Percentiles rank a stretch among this genome's conserved stretches.
These are phyloP conservation scores for Tetrahymena borealis DNA, from an alignment of 73 alveolate genomes.

Conservation along the genomic window DNA sequence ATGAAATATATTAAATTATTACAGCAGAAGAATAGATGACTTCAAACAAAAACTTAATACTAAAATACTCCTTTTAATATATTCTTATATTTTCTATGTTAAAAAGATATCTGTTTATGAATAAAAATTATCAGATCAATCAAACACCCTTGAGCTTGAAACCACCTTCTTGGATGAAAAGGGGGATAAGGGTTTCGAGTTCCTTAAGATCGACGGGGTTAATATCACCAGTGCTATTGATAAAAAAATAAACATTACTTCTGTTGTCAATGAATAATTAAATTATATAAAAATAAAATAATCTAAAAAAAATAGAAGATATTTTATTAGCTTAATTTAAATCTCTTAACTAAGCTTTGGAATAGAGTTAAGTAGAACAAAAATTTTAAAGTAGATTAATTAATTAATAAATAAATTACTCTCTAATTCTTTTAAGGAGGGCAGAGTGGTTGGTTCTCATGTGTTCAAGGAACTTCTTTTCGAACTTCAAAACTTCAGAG, in stretches of 20 bases:
- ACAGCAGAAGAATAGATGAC: not conserved
- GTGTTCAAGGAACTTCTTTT: constrained; percentile 60
- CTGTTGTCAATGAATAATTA: too few relatives aligned
- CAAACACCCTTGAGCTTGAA: not conserved
- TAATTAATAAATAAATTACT: not conserved
- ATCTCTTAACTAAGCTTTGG: not conserved
- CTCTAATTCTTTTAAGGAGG: constrained; percentile 61
- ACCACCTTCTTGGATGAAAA: not conserved
- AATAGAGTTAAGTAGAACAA: constrained; percentile 1
- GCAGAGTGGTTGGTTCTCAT: constrained; percentile 66
- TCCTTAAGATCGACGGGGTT: not conserved
- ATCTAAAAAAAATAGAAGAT: not conserved
- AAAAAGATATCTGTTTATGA: not conserved
- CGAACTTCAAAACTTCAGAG: constrained; percentile 78
- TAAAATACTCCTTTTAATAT: not conserved
- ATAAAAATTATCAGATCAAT: not conserved
- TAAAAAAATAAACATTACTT: too few relatives aligned
- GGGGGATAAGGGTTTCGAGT: not conserved
- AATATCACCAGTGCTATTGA: not conserved
- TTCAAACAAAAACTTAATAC: not conserved
- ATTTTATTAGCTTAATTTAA: not conserved
- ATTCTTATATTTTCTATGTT: not conserved
- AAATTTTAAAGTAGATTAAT: too few relatives aligned
- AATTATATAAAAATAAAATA: too few relatives aligned
- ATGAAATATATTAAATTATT: not conserved